Conservation (phyloP, 495 filamentous ascomycete species). For the Talaromyces nanjingensis region DNA sequence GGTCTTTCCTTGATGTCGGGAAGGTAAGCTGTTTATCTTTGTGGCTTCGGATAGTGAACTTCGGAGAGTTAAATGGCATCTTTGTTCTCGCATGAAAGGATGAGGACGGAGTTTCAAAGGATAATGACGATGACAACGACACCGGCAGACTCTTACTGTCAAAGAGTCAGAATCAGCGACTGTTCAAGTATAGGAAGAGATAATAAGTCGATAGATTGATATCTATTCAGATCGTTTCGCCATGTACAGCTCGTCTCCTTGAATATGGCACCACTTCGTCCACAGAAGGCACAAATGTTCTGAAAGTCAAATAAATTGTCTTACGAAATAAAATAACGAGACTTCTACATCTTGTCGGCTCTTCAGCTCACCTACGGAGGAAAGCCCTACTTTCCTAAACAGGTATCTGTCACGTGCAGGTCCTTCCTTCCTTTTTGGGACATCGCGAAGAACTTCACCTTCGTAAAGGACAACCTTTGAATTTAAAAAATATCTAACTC, state of each 20-base stretch:
- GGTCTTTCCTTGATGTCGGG: background rate
- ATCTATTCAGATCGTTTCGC: background rate
- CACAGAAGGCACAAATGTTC: background rate
- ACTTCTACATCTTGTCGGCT: background rate
- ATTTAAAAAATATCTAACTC: too few species aligned
- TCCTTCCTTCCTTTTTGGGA: background rate
- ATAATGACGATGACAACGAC: too few species aligned
- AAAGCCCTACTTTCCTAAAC: background rate
- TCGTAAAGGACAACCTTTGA: too few species aligned
- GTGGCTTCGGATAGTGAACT: background rate
- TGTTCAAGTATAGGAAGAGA: background rate
- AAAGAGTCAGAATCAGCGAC: background rate
- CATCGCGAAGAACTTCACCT: background rate
- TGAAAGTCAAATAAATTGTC: background rate
- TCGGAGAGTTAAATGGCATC: background rate
- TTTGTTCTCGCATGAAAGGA: background rate
- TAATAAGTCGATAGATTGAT: background rate
- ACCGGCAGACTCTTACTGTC: too few species aligned
- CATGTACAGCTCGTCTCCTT: background rate
- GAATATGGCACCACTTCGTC: background rate
- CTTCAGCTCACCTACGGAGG: background rate
- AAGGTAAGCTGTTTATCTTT: background rate
- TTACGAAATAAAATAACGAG: background rate
- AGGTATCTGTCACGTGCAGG: background rate
- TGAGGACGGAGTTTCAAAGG: background rate